Percentiles rank a stretch among this genome's conserved stretches.
phyloP scores from a whole-genome alignment of 2,329 filamentous ascomycete genomes.

The Aspergillus flavus region DNA sequence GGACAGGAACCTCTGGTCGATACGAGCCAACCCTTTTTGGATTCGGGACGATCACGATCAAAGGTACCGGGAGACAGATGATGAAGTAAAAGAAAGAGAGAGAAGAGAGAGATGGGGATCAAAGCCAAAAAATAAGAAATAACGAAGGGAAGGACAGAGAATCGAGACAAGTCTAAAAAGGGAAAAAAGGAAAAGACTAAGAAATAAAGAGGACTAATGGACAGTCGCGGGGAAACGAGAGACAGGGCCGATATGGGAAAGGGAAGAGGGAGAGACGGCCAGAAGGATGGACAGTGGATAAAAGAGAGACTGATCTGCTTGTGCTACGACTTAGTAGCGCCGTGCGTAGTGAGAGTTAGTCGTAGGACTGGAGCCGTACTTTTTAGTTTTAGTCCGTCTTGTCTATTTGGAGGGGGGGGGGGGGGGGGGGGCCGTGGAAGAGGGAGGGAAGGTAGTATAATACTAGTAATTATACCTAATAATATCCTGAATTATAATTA shows the following conservation, averaged over 20 bases:
- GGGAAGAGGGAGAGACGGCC: constrained; percentile 27
- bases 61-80: constrained; percentile 28
- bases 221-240: constrained; percentile 38
- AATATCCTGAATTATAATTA: constrained; percentile 4
- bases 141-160: constrained; percentile 29
- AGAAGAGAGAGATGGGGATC: constrained; percentile 30
- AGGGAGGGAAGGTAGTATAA: constrained; percentile 5
- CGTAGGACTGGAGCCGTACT: constrained; percentile 31
- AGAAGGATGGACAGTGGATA: constrained; percentile 35
- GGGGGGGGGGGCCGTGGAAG: neutral
- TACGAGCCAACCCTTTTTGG: constrained; percentile 24
- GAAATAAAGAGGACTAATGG: constrained; percentile 33
- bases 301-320: constrained; percentile 40
- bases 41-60: constrained; percentile 22
- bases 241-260: constrained; percentile 34
- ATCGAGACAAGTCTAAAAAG: constrained; percentile 32
- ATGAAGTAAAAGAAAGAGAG: constrained; percentile 22
- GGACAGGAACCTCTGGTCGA: constrained; percentile 36
- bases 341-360: constrained; percentile 31
- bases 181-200: constrained; percentile 28
- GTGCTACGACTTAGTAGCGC: constrained; percentile 36
- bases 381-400: constrained; percentile 21
- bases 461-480: constrained; percentile 8
- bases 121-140: constrained; percentile 22
- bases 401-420: constrained; percentile 8